Conservation (phyloP, 257 asterid species). For the Ocimum tenuiflorum region DNA sequence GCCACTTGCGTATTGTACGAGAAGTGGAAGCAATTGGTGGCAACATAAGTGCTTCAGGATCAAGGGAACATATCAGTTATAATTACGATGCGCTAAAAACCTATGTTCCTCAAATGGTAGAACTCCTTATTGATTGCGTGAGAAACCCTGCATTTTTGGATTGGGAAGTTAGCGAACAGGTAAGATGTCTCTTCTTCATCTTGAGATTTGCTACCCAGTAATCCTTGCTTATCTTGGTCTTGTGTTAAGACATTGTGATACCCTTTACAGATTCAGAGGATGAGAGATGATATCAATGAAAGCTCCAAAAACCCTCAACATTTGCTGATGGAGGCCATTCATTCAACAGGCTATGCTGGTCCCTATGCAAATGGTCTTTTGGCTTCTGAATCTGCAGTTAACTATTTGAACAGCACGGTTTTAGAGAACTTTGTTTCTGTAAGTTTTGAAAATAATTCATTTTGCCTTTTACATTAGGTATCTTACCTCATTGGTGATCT, state of each 20-base stretch:
- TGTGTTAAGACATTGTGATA: slow-evolving; percentile 5
- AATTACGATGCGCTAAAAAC: slow-evolving; percentile 68
- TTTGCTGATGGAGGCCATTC: slow-evolving; percentile 78
- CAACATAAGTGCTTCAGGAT: slow-evolving; percentile 50
- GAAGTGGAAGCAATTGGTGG: slow-evolving; percentile 95
- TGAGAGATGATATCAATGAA: slow-evolving; percentile 55
- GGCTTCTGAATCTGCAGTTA: slow-evolving; percentile 57
- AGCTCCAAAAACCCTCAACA: slow-evolving; percentile 63
- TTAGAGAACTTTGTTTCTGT: slow-evolving; percentile 72
- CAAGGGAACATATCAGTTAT: slow-evolving; percentile 74
- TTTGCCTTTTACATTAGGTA: not conserved
- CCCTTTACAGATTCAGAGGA: slow-evolving; percentile 50
- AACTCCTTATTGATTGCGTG: slow-evolving; percentile 64
- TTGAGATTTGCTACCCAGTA: not conserved
- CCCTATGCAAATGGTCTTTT: slow-evolving; percentile 55
- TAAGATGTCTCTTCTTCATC: slow-evolving; percentile 17
- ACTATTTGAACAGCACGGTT: slow-evolving; percentile 40
- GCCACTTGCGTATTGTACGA: slow-evolving; percentile 68
- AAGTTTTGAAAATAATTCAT: slow-evolving; percentile 20
- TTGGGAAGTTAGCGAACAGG: slow-evolving; percentile 94
- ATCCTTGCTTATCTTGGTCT: not conserved
- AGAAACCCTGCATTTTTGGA: slow-evolving; percentile 86
- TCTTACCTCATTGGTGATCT: not conserved
- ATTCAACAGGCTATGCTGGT: slow-evolving; percentile 69
- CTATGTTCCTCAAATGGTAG: slow-evolving; percentile 76